These are phyloP conservation scores for Taiwanofungus camphoratus DNA, from an alignment of 1,284 basidiomycete genomes.

Conservation along the genomic window DNA sequence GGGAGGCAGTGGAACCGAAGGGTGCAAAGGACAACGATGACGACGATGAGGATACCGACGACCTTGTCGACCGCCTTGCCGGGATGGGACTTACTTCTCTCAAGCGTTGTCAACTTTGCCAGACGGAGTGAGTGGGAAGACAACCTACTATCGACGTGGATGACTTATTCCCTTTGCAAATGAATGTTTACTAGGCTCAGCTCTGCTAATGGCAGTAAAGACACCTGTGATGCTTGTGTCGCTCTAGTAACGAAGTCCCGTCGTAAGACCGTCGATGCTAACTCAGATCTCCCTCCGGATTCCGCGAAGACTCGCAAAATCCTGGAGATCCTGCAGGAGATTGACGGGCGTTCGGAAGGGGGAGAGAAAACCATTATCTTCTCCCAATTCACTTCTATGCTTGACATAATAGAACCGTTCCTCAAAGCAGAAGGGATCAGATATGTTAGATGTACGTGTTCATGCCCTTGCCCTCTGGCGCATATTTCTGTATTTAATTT, in stretches of 20 bases:
- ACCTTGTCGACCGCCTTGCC: constrained; percentile 72
- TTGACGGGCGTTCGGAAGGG: constrained; percentile 56
- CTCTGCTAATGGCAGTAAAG: constrained; percentile 30
- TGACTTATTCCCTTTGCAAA: too few species aligned
- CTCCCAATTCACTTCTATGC: constrained; percentile 87
- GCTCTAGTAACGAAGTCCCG: constrained; percentile 39
- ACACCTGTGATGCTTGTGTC: constrained; percentile 58
- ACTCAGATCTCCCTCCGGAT: constrained; percentile 45
- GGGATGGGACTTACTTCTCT: constrained; percentile 58
- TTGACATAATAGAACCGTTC: constrained; percentile 85
- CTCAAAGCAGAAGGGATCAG: constrained; percentile 58
- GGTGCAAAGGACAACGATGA: constrained; percentile 46
- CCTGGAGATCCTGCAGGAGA: constrained; percentile 63
- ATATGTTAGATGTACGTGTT: constrained; percentile 79
- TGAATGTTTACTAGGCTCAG: constrained; percentile 35
- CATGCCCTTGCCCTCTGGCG: not conserved
- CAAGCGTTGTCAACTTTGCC: constrained; percentile 72
- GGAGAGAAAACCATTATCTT: constrained; percentile 90
- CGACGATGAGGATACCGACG: constrained; percentile 60
- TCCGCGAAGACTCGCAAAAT: constrained; percentile 90
- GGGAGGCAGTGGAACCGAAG: constrained; percentile 67
- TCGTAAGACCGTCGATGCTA: constrained; percentile 23
- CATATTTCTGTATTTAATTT: not conserved
- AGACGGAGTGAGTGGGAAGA: constrained; percentile 59
- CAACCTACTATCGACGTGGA: too few species aligned